Conservation (phyloP, 257 asterid species). For the Lycium ferocissimum region DNA sequence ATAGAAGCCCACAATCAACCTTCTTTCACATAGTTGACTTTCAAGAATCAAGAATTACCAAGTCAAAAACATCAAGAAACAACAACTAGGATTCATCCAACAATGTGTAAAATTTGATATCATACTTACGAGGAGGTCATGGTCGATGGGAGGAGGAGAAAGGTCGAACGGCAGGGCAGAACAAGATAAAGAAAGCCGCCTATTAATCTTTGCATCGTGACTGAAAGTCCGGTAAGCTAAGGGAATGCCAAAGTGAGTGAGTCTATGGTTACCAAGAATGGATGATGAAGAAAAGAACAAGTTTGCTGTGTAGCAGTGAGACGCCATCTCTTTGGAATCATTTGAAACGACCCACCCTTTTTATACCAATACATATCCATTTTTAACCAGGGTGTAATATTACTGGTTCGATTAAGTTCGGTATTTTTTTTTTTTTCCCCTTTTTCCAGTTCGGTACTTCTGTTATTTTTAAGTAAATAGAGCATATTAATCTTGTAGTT, state of each 20-base stretch:
- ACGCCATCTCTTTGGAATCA: not conserved
- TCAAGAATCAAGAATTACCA: not conserved
- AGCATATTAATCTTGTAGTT: not conserved
- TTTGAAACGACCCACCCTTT: not conserved
- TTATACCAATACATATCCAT: not conserved
- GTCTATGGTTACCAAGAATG: not conserved
- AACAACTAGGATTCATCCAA: not conserved
- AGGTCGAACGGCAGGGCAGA: conserved; percentile 76
- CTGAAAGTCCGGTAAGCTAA: conserved; percentile 5
- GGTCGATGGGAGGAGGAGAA: conserved; percentile 95
- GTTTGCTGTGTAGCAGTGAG: not conserved
- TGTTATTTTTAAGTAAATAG: not conserved
- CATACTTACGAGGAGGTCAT: conserved; percentile 60
- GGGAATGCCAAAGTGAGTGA: not conserved
- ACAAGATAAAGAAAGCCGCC: conserved; percentile 25
- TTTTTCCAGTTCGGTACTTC: not conserved
- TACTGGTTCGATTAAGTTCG: not conserved
- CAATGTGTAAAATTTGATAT: not conserved
- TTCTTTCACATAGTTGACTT: not conserved
- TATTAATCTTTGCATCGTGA: not conserved
- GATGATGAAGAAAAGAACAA: not conserved
- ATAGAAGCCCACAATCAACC: not conserved
- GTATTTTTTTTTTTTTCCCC: no score
- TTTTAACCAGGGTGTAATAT: not conserved
- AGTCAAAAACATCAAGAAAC: not conserved